Conservation (phyloP, 1,284 basidiomycete species). For the Leccinum variabile region DNA sequence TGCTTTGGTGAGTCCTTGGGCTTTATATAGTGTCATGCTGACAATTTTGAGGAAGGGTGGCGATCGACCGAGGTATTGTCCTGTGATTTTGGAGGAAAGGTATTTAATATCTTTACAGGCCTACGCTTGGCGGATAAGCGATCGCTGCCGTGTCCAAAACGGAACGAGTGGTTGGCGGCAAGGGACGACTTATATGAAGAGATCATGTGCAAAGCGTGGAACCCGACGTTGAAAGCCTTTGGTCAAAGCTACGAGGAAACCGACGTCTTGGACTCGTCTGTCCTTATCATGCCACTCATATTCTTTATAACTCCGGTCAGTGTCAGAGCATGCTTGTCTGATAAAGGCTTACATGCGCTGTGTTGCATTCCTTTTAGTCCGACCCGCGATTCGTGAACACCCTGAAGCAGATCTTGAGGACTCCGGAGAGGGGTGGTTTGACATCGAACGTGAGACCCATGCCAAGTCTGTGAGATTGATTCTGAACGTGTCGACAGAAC, state of each 20-base stretch:
- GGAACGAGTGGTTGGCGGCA: conserved; percentile 69
- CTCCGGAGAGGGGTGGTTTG: conserved; percentile 84
- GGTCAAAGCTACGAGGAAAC: conserved; percentile 79
- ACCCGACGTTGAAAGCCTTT: conserved; percentile 64
- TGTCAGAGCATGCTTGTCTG: conserved; percentile 13
- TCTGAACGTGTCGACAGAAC: conserved; percentile 16
- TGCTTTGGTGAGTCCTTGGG: conserved; percentile 69
- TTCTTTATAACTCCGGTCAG: conserved; percentile 81
- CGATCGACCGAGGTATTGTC: conserved; percentile 74
- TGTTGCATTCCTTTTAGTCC: conserved; percentile 44
- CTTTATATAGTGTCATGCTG: conserved; percentile 2
- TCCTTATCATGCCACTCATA: conserved; percentile 82
- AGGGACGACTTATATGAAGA: conserved; percentile 85
- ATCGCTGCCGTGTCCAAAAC: conserved; percentile 72
- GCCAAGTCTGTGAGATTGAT: background rate
- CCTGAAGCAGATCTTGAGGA: conserved; percentile 75
- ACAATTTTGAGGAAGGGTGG: conserved; percentile 62
- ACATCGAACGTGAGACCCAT: conserved; percentile 71
- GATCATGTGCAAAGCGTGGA: conserved; percentile 81
- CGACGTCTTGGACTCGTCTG: conserved; percentile 67
- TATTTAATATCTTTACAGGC: conserved; percentile 40
- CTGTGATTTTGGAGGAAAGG: background rate
- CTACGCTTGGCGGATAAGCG: conserved; percentile 89
- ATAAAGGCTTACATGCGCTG: conserved; percentile 6
- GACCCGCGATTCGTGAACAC: conserved; percentile 87